Evolutionary conservation across 352 stramenopile genomes (phyloP).

Genomic region (Phytophthora pisi): DNA sequence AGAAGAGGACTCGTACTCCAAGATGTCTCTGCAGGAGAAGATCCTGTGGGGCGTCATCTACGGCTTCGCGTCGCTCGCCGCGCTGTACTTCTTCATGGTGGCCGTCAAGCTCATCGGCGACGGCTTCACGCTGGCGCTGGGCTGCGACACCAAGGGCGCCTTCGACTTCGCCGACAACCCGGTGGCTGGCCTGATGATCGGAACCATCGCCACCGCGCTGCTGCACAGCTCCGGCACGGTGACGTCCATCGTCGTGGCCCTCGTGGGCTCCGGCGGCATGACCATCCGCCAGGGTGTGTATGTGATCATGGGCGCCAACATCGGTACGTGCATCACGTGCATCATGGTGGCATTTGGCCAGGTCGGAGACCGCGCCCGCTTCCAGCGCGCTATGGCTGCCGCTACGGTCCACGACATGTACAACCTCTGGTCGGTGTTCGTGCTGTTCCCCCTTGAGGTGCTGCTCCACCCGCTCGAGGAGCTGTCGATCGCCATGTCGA

Average conservation of each 20-base stretch:
- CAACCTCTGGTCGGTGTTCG: conserved; percentile 87
- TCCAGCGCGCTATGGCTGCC: conserved; percentile 68
- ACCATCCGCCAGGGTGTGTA: conserved; percentile 86
- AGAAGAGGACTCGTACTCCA: conserved; percentile 29
- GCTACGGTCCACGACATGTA: conserved; percentile 80
- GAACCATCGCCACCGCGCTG: conserved; percentile 72
- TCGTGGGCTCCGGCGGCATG: conserved; percentile 71
- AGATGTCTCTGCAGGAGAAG: conserved; percentile 35
- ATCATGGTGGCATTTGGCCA: conserved; percentile 92
- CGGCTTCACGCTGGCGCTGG: conserved; percentile 71
- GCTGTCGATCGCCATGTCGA: conserved; percentile 54
- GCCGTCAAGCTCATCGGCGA: conserved; percentile 80
- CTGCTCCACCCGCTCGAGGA: conserved; percentile 63
- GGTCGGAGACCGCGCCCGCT: conserved; percentile 69
- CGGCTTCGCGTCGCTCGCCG: conserved; percentile 42
- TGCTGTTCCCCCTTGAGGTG: conserved; percentile 79
- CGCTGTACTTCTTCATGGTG: conserved; percentile 86
- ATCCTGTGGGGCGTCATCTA: conserved; percentile 43
- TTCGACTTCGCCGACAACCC: conserved; percentile 80
- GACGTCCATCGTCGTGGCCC: conserved; percentile 78
- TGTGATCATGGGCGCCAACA: conserved; percentile 94
- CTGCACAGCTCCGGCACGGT: conserved; percentile 81
- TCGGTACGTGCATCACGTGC: conserved; percentile 89
- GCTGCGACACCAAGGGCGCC: conserved; percentile 63
- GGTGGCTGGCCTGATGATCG: conserved; percentile 78